Base-by-base conservation (phyloP, 495 filamentous ascomycete species). In the Annulohypoxylon maeteangense region DNA sequence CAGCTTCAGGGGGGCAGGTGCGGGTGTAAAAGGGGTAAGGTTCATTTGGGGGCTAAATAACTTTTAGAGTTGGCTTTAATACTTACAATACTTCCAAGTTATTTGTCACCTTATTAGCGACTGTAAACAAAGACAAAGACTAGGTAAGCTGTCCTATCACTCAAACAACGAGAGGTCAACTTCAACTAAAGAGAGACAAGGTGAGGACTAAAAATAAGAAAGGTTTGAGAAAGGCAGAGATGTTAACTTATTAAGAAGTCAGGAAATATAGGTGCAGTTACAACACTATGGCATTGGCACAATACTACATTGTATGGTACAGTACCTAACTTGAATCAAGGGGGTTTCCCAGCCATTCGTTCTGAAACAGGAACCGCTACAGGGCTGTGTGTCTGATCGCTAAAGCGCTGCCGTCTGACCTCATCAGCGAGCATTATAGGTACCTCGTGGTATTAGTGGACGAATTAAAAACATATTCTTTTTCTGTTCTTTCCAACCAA, bases 301-400 rank as follows among this genome's bases (percentile, higher is more conserved):
- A n/a, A n/a, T n/a, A n/a, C n/a, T n/a, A n/a, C n/a, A 29, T 29
- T 3, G 12, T 40, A 40, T 40, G 36, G 36, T 40, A 29, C 16
- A 11, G 25, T 34, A 47, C 62, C 50, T 50, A 65, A 51, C 64
- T 56, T 58, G 38, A 48, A 50, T 63, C 53, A 62, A 38, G 53
- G 55, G 44, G 29, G 57, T 34, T 67, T 67, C 31, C 34, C 25
- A 47, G 27, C 50, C 27, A 40, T 42, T 55, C 47, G 54, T 47
- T 44, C 55, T 72, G 65, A 72, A 72, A 72, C 70, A 64, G 31
- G 60, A 72, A 56, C 59, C 70, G 70, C 70, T 44, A 18, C 40
- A 44, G 16, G 40, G 40, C 40, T 64, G 12, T 61, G 27, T 29
- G 68, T 71, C 40, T 71, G 63, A 72, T 68, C 65, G 70, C 65